Evolutionary conservation across 805 yeast species (phyloP).

Genomic region (Candida anglica): DNA sequence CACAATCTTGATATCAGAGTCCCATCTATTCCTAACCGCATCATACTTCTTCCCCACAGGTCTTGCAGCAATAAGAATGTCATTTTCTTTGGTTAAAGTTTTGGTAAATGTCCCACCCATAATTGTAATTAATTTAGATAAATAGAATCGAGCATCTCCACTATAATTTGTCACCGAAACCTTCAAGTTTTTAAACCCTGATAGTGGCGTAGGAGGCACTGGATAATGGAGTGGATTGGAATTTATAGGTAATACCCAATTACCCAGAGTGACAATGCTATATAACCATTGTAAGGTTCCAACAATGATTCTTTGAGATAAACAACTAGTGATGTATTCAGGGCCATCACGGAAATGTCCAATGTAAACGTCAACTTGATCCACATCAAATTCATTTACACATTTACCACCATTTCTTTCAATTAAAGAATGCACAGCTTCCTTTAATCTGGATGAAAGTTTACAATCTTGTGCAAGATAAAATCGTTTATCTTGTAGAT

Average conservation of each 20-base stretch:
- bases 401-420: slow-evolving; percentile 53
- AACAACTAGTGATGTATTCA: slow-evolving; percentile 31
- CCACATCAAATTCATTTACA: slow-evolving; percentile 14
- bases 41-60: slow-evolving; percentile 70
- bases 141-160: slow-evolving; percentile 77
- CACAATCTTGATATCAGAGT: slow-evolving; percentile 45
- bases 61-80: slow-evolving; percentile 67
- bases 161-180: slow-evolving; percentile 76
- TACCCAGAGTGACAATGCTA: slow-evolving; percentile 52
- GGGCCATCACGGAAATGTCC: slow-evolving; percentile 60
- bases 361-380: slow-evolving; percentile 40
- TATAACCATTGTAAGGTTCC: slow-evolving; percentile 80
- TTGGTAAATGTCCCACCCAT: slow-evolving; percentile 78
- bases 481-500: slow-evolving; percentile 44
- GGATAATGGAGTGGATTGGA: slow-evolving; percentile 71
- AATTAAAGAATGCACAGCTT: slow-evolving; percentile 42
- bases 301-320: slow-evolving; percentile 35
- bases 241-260: slow-evolving; percentile 52
- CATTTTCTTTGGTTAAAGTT: slow-evolving; percentile 59
- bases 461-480: slow-evolving; percentile 49
- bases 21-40: slow-evolving; percentile 67
- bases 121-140: slow-evolving; percentile 57
- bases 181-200: slow-evolving; percentile 49
- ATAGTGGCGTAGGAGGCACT: slow-evolving; percentile 46
- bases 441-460: slow-evolving; percentile 40